Evolutionary conservation across 164 flowering plant species (phyloP).

Genomic region (Piper longum): DNA sequence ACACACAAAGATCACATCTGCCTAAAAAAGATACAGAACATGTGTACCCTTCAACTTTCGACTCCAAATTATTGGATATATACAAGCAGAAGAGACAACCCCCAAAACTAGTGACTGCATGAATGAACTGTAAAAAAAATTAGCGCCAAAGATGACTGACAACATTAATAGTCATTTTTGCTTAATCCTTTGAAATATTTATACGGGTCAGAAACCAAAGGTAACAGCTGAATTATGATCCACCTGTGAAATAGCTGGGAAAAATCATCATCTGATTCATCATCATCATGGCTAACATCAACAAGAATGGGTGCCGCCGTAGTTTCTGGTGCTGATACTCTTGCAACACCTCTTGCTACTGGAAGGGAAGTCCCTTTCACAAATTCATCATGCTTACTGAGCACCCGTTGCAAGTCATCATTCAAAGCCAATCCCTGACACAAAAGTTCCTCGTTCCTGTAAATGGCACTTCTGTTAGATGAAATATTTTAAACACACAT

Average conservation of each 20-base stretch:
- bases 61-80: too few species aligned
- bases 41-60: too few species aligned
- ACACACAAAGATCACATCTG: too few species aligned
- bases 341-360: slow-evolving; percentile 3
- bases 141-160: too few species aligned
- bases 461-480: slow-evolving; percentile 6
- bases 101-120: too few species aligned
- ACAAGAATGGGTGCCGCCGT: slow-evolving; percentile 37
- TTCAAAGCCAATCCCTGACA: slow-evolving; percentile 73
- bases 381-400: slow-evolving; percentile 59
- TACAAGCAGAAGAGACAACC: too few species aligned
- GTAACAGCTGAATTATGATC: neutral
- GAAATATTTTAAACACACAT: neutral
- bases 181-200: too few species aligned
- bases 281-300: slow-evolving; percentile 75
- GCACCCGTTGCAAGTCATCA: slow-evolving; percentile 79
- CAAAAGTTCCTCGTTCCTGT: slow-evolving; percentile 83
- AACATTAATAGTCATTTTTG: too few species aligned
- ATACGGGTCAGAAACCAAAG: neutral
- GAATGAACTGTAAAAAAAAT: too few species aligned
- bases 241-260: slow-evolving; percentile 77
- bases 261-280: slow-evolving; percentile 87
- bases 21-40: too few species aligned
- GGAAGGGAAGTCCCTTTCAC: slow-evolving; percentile 33
- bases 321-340: slow-evolving; percentile 11